Evolutionary conservation across 2,329 filamentous ascomycete species (phyloP).

Genomic region (Tolypocladium tropicale): DNA sequence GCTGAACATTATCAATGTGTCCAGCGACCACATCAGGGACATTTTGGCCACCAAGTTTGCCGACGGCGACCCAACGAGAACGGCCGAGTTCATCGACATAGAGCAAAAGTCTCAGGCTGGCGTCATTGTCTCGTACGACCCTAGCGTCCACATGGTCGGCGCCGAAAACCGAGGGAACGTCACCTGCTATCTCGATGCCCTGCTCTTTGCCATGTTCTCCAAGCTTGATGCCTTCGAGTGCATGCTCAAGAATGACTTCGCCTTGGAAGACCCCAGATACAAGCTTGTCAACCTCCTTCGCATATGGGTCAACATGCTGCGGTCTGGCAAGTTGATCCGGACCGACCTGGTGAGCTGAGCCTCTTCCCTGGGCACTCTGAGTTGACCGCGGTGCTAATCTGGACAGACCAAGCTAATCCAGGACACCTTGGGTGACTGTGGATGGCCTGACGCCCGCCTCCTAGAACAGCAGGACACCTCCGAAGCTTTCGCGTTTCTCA

Average conservation of each 20-base stretch:
- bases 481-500: conserved; percentile 92
- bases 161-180: conserved; percentile 78
- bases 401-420: conserved; percentile 70
- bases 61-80: conserved; percentile 60
- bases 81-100: conserved; percentile 66
- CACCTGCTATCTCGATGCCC: conserved; percentile 88
- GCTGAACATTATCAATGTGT: conserved; percentile 34
- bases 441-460: conserved; percentile 71
- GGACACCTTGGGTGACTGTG: conserved; percentile 71
- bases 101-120: conserved; percentile 76
- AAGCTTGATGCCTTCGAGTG: conserved; percentile 84
- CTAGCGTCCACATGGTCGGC: conserved; percentile 63
- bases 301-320: conserved; percentile 87
- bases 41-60: conserved; percentile 53
- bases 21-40: conserved; percentile 46
- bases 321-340: conserved; percentile 75
- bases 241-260: conserved; percentile 73
- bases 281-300: conserved; percentile 70
- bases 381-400: conserved; percentile 7
- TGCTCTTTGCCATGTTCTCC: conserved; percentile 94
- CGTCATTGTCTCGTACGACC: conserved; percentile 64
- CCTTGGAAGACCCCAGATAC: conserved; percentile 54
- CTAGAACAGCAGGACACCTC: conserved; percentile 90
- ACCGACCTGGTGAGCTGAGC: conserved; percentile 60
- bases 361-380: neutral